Conservation (phyloP, 441 rosid genomes). For the Populus hybrid region DNA sequence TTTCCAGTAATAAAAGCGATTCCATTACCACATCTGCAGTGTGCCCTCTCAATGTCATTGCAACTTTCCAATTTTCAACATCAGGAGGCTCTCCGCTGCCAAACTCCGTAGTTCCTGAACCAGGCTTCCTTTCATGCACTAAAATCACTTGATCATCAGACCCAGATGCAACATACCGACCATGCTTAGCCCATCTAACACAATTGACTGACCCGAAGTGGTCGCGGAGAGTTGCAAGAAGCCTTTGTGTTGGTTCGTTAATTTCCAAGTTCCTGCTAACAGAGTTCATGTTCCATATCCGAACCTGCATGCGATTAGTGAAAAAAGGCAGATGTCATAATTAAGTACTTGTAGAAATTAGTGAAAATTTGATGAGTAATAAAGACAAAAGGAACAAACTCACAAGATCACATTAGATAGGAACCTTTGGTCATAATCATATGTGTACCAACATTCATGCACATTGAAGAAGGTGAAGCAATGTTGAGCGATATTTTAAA, state of each 20-base stretch:
- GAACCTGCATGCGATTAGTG: conserved; percentile 48
- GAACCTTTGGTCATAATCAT: background rate
- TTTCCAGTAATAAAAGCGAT: conserved; percentile 17
- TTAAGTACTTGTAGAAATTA: background rate
- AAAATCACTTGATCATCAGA: conserved; percentile 96
- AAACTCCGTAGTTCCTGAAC: conserved; percentile 94
- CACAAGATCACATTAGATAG: background rate
- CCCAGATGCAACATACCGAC: conserved; percentile 85
- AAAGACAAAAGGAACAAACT: background rate
- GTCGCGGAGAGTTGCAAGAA: conserved; percentile 93
- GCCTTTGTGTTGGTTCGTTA: conserved; percentile 66
- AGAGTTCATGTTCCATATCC: conserved; percentile 93
- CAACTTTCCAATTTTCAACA: conserved; percentile 98
- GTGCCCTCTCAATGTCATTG: conserved; percentile 93
- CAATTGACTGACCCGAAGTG: conserved; percentile 99
- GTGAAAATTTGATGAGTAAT: background rate
- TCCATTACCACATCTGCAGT: conserved; percentile 97
- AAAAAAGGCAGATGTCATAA: background rate
- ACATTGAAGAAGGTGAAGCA: background rate
- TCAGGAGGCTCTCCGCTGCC: conserved; percentile 99
- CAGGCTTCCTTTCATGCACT: conserved; percentile 94
- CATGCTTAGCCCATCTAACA: conserved; percentile 98
- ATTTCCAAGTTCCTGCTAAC: conserved; percentile 59
- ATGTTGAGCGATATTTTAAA: background rate
- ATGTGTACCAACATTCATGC: background rate